A percentile compares a stretch with the other conserved stretches of the same genome.
These are phyloP conservation scores for Prunella vulgaris DNA, from an alignment of 257 asterid species.

Conservation along the genomic window DNA sequence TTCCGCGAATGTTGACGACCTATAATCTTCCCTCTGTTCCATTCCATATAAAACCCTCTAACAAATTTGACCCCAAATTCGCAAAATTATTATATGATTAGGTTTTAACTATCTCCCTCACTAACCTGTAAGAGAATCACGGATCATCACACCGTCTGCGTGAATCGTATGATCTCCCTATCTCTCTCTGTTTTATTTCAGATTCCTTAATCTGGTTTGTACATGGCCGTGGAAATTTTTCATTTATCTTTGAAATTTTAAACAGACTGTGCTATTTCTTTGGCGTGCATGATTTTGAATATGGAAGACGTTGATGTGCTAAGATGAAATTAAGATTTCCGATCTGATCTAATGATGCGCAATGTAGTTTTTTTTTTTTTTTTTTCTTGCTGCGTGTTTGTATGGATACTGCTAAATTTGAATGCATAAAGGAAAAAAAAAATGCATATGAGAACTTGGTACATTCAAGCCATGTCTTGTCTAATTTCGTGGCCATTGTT, in stretches of 20 bases:
- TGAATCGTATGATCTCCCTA: constrained; percentile 16
- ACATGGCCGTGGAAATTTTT: background rate
- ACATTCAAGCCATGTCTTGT: background rate
- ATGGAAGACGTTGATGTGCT: background rate
- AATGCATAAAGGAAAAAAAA: background rate
- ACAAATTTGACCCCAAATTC: background rate
- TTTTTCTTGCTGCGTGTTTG: background rate
- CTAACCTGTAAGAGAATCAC: background rate
- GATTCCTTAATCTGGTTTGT: background rate
- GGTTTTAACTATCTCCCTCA: background rate
- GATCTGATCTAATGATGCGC: background rate
- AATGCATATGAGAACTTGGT: background rate
- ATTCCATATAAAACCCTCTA: too few relatives aligned
- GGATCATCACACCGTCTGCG: background rate
- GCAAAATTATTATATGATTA: background rate
- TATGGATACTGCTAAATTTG: background rate
- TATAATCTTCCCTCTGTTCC: background rate
- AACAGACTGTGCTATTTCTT: background rate
- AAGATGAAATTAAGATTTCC: background rate
- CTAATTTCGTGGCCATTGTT: background rate
- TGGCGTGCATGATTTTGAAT: background rate
- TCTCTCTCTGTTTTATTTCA: background rate
- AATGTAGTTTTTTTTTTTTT: background rate
- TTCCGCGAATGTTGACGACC: background rate
- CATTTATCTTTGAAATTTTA: background rate